A percentile compares a stretch with the other conserved stretches of the same genome.
Evolutionary conservation across 352 stramenopile genomes (phyloP).

Genomic region (Globisporangium sylvaticum): DNA sequence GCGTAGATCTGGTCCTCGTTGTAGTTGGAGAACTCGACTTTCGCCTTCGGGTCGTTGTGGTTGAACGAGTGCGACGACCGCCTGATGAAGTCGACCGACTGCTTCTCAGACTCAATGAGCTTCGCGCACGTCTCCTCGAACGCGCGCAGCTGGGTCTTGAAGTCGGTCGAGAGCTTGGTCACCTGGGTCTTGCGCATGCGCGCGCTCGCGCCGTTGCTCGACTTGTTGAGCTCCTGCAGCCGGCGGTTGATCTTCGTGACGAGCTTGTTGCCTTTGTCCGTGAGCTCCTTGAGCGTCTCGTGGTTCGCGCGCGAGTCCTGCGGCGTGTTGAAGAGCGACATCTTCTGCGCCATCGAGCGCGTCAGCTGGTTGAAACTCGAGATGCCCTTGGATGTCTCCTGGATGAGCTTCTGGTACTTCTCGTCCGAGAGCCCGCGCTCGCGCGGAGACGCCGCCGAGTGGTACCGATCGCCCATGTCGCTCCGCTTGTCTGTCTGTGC

Average conservation of each 20-base stretch:
- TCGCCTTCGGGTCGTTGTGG: constrained; percentile 29
- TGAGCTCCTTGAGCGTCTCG: constrained; percentile 72
- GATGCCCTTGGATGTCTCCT: constrained; percentile 84
- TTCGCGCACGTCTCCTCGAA: constrained; percentile 75
- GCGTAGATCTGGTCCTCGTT: constrained; percentile 87
- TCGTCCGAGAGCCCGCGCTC: constrained; percentile 49
- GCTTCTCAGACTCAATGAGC: constrained; percentile 65
- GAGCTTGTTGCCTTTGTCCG: constrained; percentile 81
- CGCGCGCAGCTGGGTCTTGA: constrained; percentile 71
- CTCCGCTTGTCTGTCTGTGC: background rate
- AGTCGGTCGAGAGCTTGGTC: constrained; percentile 79
- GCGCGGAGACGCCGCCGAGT: constrained; percentile 49
- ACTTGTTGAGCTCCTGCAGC: constrained; percentile 72
- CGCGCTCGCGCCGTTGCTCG: constrained; percentile 33
- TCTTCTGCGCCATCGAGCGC: constrained; percentile 81
- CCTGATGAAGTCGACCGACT: constrained; percentile 77
- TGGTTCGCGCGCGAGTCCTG: constrained; percentile 85
- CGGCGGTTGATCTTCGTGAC: constrained; percentile 75
- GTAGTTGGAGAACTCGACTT: constrained; percentile 69
- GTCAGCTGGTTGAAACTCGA: constrained; percentile 85
- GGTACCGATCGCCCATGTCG: constrained; percentile 67
- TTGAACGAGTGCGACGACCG: constrained; percentile 74
- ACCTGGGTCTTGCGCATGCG: constrained; percentile 68
- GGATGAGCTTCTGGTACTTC: constrained; percentile 67
- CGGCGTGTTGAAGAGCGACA: constrained; percentile 80